phyloP scores from a whole-genome alignment of 257 asterid species.

The Lavandula angustifolia region DNA sequence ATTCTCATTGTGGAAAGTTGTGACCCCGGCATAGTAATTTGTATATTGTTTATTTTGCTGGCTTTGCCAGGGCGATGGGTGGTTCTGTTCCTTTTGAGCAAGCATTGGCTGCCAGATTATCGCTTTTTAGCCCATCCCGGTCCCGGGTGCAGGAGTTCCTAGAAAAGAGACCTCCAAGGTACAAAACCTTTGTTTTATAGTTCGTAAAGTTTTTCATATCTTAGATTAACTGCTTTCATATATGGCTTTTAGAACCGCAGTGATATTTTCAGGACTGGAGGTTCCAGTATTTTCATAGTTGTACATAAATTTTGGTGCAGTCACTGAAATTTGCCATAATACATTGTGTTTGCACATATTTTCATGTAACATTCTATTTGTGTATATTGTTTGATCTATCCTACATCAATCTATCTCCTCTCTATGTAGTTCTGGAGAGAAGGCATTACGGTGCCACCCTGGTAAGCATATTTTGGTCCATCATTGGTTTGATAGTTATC shows the following conservation, averaged over 20 bases:
- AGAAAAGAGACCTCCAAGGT: slow-evolving; percentile 84
- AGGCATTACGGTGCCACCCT: not conserved
- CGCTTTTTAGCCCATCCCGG: slow-evolving; percentile 76
- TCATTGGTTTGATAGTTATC: not conserved
- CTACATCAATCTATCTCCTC: not conserved
- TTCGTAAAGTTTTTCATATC: slow-evolving; percentile 1
- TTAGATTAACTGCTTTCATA: slow-evolving; percentile 8
- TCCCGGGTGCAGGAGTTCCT: slow-evolving; percentile 78
- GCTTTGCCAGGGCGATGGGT: slow-evolving; percentile 76
- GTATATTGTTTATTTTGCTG: slow-evolving; percentile 23
- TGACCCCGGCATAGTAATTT: not conserved
- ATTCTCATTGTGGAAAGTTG: slow-evolving; percentile 2
- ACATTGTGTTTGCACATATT: not conserved
- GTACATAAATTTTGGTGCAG: slow-evolving; percentile 2
- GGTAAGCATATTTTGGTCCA: not conserved
- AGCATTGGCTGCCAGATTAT: slow-evolving; percentile 87
- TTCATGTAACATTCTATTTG: not conserved
- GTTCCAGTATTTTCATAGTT: not conserved
- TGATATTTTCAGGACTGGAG: slow-evolving; percentile 1
- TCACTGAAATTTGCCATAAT: not conserved
- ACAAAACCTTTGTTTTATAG: slow-evolving; percentile 19
- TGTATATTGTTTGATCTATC: not conserved
- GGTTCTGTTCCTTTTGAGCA: slow-evolving; percentile 96
- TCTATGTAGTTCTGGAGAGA: not conserved
- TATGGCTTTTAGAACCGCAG: slow-evolving; percentile 1